A percentile compares a stretch with the other conserved stretches of the same genome.
phyloP scores from a whole-genome alignment of 305 asterid species.

The Vinca major region DNA sequence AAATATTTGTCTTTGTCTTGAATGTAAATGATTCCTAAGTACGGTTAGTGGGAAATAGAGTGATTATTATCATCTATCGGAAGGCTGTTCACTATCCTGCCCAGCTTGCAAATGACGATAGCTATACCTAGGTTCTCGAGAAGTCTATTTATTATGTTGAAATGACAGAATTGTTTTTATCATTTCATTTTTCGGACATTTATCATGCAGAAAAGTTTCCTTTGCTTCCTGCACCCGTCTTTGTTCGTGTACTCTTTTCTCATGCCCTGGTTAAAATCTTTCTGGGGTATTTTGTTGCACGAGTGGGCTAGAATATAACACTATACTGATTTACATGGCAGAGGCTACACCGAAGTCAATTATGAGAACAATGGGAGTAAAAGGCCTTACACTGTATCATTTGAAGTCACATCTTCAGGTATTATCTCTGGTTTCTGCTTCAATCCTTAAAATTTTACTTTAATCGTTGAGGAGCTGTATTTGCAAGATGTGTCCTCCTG shows the following conservation, averaged over 20 bases:
- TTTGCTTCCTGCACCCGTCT: background rate
- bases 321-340: slow-evolving; percentile 29
- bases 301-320: slow-evolving; percentile 5
- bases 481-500: too few species aligned
- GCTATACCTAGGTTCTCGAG: background rate
- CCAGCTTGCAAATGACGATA: too few species aligned
- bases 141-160: background rate
- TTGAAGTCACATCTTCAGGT: slow-evolving; percentile 98
- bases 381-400: slow-evolving; percentile 89
- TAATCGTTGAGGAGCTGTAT: background rate
- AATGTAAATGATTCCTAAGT: background rate
- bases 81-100: background rate
- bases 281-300: background rate
- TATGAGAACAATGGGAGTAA: slow-evolving; percentile 93
- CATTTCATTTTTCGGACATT: background rate
- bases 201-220: background rate
- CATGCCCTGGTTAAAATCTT: background rate
- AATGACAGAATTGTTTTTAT: background rate
- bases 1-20: background rate
- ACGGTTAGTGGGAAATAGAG: background rate
- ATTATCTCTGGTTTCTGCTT: background rate
- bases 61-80: background rate
- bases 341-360: slow-evolving; percentile 94
- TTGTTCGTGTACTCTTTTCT: background rate
- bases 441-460: background rate